A percentile compares a stretch with the other conserved stretches of the same genome.
These are phyloP conservation scores for Lipomyces mesembrius DNA, from an alignment of 805 yeast species.

Conservation along the genomic window DNA sequence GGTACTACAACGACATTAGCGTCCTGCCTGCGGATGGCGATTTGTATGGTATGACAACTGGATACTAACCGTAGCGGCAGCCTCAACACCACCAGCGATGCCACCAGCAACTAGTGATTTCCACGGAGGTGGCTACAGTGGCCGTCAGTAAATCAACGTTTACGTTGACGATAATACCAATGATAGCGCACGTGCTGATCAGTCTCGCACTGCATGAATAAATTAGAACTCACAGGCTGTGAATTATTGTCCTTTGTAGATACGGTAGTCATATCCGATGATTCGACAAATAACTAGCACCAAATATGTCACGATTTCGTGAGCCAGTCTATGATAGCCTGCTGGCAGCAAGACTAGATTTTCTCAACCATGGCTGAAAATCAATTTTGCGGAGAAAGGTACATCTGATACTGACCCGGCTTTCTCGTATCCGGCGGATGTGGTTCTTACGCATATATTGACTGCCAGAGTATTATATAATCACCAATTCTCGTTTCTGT, in stretches of 20 bases:
- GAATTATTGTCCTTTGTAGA: not conserved
- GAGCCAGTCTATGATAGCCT: no score
- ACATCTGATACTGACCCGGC: not conserved
- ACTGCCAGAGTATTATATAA: not conserved
- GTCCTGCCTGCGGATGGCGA: not conserved
- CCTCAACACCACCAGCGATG: conserved; percentile 64
- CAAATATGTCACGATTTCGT: not conserved
- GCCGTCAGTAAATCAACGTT: not conserved
- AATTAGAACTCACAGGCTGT: not conserved
- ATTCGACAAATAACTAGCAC: not conserved
- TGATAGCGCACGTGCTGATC: not conserved
- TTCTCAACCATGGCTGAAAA: no score
- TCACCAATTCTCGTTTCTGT: not conserved
- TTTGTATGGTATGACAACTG: not conserved
- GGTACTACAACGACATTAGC: conserved; percentile 53
- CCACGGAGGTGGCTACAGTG: conserved; percentile 40
- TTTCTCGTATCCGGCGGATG: not conserved
- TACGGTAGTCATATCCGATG: not conserved
- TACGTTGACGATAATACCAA: not conserved
- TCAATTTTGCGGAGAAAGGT: no score
- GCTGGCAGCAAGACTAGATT: no score
- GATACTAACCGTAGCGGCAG: conserved; percentile 63
- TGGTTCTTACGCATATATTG: not conserved
- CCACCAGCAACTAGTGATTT: conserved; percentile 54
- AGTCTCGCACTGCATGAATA: not conserved